phyloP scores from a whole-genome alignment of 164 flowering plant genomes.

The Vitis amurensis region DNA sequence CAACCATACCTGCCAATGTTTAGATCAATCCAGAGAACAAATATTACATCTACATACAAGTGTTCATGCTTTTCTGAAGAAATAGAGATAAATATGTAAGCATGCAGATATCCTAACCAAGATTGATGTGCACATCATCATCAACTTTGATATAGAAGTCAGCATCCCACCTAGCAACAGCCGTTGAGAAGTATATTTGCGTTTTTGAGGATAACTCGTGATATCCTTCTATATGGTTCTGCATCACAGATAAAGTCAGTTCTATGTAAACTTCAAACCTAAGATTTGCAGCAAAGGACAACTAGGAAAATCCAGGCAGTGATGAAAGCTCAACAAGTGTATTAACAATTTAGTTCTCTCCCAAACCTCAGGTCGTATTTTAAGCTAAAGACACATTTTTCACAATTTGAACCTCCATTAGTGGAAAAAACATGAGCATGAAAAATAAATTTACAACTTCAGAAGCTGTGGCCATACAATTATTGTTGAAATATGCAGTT shows the following conservation, averaged over 20 bases:
- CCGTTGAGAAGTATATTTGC: slow-evolving; percentile 81
- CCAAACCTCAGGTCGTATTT: too few relatives aligned
- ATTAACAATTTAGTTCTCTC: too few relatives aligned
- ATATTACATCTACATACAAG: background rate
- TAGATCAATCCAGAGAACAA: slow-evolving; percentile 3
- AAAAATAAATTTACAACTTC: too few relatives aligned
- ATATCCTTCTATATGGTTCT: slow-evolving; percentile 95
- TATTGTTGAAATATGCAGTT: too few relatives aligned
- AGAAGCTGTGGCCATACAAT: too few relatives aligned
- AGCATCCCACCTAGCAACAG: slow-evolving; percentile 95
- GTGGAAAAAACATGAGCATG: too few relatives aligned
- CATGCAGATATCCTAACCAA: slow-evolving; percentile 48
- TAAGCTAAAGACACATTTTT: too few relatives aligned
- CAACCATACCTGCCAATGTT: slow-evolving; percentile 62
- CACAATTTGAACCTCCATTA: too few relatives aligned
- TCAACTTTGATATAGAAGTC: slow-evolving; percentile 93
- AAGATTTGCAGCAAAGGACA: too few relatives aligned
- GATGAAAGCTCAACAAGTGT: background rate
- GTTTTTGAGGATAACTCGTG: slow-evolving; percentile 90
- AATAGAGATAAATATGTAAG: background rate
- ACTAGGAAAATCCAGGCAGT: background rate
- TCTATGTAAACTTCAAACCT: background rate
- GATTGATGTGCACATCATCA: slow-evolving; percentile 93
- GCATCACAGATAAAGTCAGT: slow-evolving; percentile 22
- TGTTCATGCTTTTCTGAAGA: background rate